These are phyloP conservation scores for Pseudogymnoascus sp. DNA, from an alignment of 2,329 filamentous ascomycete genomes.

Conservation along the genomic window DNA sequence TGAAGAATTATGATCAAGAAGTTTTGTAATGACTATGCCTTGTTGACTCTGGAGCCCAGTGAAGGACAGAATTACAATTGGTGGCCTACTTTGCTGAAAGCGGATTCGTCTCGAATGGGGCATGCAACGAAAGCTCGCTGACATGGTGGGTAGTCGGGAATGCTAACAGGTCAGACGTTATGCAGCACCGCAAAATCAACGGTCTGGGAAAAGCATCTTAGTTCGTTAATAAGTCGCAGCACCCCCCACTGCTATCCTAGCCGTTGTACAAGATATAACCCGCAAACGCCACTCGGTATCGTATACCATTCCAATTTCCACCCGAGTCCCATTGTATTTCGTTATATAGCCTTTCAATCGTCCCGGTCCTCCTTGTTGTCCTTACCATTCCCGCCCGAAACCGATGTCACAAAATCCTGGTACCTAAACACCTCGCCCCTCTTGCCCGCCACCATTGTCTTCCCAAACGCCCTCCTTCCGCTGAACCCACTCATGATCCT, in stretches of 20 bases:
- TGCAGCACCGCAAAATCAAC: not conserved
- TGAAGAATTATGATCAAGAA: not conserved
- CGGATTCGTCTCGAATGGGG: not conserved
- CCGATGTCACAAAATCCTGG: conserved; percentile 67
- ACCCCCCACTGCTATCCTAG: not conserved
- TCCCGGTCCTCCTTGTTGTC: conserved; percentile 20
- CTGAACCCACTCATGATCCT: conserved; percentile 82
- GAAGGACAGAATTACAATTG: not conserved
- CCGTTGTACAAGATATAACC: not conserved
- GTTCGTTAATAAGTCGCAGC: not conserved
- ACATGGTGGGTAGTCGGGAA: not conserved
- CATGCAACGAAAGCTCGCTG: not conserved
- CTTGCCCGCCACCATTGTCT: conserved; percentile 41
- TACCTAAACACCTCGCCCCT: conserved; percentile 89
- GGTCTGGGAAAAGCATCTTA: not conserved
- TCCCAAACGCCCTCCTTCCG: conserved; percentile 73
- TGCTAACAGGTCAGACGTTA: not conserved
- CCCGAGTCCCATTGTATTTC: not conserved
- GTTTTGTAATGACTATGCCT: not conserved
- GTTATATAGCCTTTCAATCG: not conserved
- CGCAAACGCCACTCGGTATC: conserved; percentile 5
- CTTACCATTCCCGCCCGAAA: conserved; percentile 23
- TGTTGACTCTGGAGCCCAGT: not conserved
- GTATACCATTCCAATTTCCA: conserved; percentile 2
- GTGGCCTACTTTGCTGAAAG: not conserved